Evolutionary conservation across 805 yeast species (phyloP), one percentile per base, ranked within the genome.

Genomic region (Cyberlindnera meyerae): DNA sequence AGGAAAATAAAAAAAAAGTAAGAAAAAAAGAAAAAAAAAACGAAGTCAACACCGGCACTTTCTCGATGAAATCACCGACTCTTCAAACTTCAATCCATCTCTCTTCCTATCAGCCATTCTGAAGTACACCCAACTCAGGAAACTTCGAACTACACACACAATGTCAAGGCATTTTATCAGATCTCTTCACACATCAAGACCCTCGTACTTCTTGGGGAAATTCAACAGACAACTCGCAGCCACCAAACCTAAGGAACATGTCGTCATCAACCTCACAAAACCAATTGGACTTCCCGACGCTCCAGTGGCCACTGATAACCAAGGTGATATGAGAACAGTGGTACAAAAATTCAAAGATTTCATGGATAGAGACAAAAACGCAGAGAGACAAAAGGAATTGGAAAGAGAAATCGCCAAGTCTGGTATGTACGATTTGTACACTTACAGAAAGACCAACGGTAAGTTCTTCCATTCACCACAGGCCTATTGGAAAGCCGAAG

Each of bases 401-500:
- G 80, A 79, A 48, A 65, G 66, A 31, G 87, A 82, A 60, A 69
- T 81, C 46, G 72, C 80, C 18, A 75, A 73, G 45, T 77, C 85
- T 18, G 79, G 83, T n/a, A 70, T 78, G 70, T 72, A 75, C 44
- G 82, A 79, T 41, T 67, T 79, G 53, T 74, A 75, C 50, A 69
- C 73, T 3, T 80, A 76, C 53, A 66, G 80, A 33, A 81, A 80
- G 48, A 84, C 90, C 3, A 73, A 78, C 26, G 98, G 97, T 17
- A 87, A 88, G 61, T 68, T 89, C 44, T 93, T 88, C 64, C 65
- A 71, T 13, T 75, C 96, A 0, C 97, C 97, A 1, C 67, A 73
- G n/a, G 75, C 88, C 2, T 81, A 74, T 49, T 89, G 90, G 73
- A 75, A 73, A 42, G 62, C 67, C 11, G 89, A 83, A 7, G 81